Conservation (phyloP, 2,329 filamentous ascomycete species). For the Exophiala alcalophila region DNA sequence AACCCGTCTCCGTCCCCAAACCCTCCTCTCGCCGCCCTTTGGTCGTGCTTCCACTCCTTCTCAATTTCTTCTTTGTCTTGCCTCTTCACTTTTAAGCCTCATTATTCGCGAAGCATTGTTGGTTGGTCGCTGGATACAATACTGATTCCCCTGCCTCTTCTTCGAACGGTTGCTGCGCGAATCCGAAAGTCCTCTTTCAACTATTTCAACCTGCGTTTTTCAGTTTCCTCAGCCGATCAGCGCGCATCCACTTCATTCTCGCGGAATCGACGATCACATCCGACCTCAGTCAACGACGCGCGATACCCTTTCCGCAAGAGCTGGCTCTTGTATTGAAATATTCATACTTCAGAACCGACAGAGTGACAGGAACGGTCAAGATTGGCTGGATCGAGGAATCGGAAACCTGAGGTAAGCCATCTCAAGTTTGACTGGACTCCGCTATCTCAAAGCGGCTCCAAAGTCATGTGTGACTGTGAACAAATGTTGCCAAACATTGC, state of each 20-base stretch:
- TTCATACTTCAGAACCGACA: too few relatives aligned
- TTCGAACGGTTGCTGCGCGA: slow-evolving; percentile 19
- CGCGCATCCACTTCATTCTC: too few relatives aligned
- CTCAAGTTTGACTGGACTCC: too few relatives aligned
- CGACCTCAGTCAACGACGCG: not conserved
- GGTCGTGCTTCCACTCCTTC: slow-evolving; percentile 20
- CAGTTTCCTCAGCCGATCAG: too few relatives aligned
- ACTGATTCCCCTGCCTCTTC: slow-evolving; percentile 1
- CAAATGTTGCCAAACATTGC: too few relatives aligned
- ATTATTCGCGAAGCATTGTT: not conserved
- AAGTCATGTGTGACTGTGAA: too few relatives aligned
- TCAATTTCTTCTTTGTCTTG: slow-evolving; percentile 14
- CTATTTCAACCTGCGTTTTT: not conserved
- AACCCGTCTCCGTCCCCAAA: slow-evolving; percentile 11
- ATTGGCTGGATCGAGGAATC: too few relatives aligned
- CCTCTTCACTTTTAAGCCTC: slow-evolving; percentile 1
- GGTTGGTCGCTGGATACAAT: slow-evolving; percentile 16
- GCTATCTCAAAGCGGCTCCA: too few relatives aligned
- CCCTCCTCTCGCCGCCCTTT: slow-evolving; percentile 15
- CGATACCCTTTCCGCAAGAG: not conserved
- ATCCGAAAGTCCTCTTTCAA: slow-evolving; percentile 7
- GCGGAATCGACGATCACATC: slow-evolving; percentile 11
- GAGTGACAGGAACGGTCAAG: too few relatives aligned
- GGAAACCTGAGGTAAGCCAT: too few relatives aligned
- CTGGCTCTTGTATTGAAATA: too few relatives aligned